Evolutionary conservation across 2,329 filamentous ascomycete species (phyloP).

Genomic region (Epichloe festucae): DNA sequence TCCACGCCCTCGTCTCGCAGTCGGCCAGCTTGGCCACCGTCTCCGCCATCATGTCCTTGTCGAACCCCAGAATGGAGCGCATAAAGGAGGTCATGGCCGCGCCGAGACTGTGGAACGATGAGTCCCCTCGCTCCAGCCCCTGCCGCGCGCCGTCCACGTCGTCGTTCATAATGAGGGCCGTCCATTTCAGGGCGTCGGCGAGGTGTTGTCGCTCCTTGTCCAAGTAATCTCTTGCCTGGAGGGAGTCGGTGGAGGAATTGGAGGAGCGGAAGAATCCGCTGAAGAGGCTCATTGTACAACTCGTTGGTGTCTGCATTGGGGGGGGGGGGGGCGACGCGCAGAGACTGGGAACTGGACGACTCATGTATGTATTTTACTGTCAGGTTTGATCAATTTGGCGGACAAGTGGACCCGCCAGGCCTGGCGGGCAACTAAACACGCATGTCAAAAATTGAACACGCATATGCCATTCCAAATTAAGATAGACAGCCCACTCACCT

Average conservation of each 20-base stretch:
- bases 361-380: too few species aligned
- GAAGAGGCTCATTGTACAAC: conserved; percentile 30
- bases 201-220: conserved; percentile 41
- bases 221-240: conserved; percentile 14
- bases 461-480: too few species aligned
- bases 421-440: too few species aligned
- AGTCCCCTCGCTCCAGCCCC: conserved; percentile 57
- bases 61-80: conserved; percentile 75
- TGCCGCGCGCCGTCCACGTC: conserved; percentile 76
- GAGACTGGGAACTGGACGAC: too few species aligned
- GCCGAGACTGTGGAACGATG: conserved; percentile 81
- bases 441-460: too few species aligned
- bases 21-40: conserved; percentile 59
- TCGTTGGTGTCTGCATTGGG: too few species aligned
- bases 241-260: conserved; percentile 19
- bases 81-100: conserved; percentile 74
- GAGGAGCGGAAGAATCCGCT: conserved; percentile 38
- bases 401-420: too few species aligned
- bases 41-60: conserved; percentile 81
- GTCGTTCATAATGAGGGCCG: conserved; percentile 70
- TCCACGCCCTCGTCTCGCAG: conserved; percentile 64
- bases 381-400: too few species aligned
- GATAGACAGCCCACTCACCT: too few species aligned
- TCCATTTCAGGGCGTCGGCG: conserved; percentile 48
- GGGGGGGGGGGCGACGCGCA: too few species aligned